Evolutionary conservation across 139 green algal genomes (phyloP), one percentile per base, ranked within the genome.

Genomic region (Pseudopediastrum boryanum): DNA sequence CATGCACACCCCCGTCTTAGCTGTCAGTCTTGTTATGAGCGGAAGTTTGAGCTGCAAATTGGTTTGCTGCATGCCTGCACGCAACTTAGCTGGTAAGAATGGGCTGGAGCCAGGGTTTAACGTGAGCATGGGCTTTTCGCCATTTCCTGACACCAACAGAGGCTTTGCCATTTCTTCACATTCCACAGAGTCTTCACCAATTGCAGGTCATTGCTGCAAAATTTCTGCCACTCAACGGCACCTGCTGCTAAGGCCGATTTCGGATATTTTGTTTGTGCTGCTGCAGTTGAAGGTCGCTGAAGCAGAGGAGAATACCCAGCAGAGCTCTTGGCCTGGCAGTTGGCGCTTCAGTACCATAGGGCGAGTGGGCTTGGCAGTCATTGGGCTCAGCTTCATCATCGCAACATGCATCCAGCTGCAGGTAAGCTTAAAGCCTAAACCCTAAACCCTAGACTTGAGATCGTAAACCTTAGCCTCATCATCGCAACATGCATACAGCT

Each of bases 361-460:
- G 31, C 52, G 56, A 41, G 59, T 48, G 9, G 73, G 73, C 6
- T 61, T 80, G 42, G 73, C 59, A 10, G 23, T 80, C 31, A 21
- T 80, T 43, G 73, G 73, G 31, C 13, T 71, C 13, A n/a, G 59
- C 2, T 80, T 80, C 33, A 27, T 72, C 2, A 80, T 80, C 23
- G 73, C 73, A 33, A 80, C 73, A 12, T 62, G 41, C 73, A 80
- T 80, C 23, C 73, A 80, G 73, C 73, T 80, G 43, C 73, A 80
- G 43, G 73, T 16, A 27, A 19, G 16, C 16, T 58, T 16, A 58
- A 19, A 58, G 48, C 48, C 16, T 27, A 58, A 27, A 58, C 19
- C 48, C 19, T 19, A 58, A 58, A 58, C 16, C 16, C 16, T 27
- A 27, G 48, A 16, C 19, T 58, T 58, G 16, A 27, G 48, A 19